Conservation (phyloP, 2,329 filamentous ascomycete genomes). For the Eutypa lata region DNA sequence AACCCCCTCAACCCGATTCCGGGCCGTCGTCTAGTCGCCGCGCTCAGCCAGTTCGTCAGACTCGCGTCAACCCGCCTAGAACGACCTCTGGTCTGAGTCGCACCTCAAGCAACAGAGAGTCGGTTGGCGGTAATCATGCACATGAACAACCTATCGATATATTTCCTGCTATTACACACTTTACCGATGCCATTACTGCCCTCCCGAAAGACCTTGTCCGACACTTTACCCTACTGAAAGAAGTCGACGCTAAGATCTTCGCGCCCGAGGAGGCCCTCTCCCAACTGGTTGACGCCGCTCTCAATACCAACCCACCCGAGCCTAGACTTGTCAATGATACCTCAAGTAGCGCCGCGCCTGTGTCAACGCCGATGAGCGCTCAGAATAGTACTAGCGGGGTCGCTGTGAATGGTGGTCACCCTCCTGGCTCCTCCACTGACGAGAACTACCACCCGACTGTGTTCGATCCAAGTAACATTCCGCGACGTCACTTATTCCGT, state of each 20-base stretch:
- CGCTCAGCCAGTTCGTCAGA: slow-evolving; percentile 63
- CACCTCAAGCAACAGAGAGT: slow-evolving; percentile 40
- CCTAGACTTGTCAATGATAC: slow-evolving; percentile 42
- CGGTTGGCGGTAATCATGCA: slow-evolving; percentile 39
- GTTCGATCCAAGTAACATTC: slow-evolving; percentile 57
- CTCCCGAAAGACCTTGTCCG: slow-evolving; percentile 92
- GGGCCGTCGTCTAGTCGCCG: slow-evolving; percentile 48
- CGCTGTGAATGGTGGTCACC: slow-evolving; percentile 32
- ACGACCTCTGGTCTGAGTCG: slow-evolving; percentile 47
- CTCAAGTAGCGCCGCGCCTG: slow-evolving; percentile 37
- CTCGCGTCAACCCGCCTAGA: slow-evolving; percentile 62
- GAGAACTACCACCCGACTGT: slow-evolving; percentile 42
- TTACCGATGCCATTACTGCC: slow-evolving; percentile 88
- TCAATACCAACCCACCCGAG: slow-evolving; percentile 48
- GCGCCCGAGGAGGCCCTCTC: slow-evolving; percentile 80
- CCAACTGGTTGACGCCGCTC: slow-evolving; percentile 66
- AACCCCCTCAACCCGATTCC: slow-evolving; percentile 38
- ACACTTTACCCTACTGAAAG: slow-evolving; percentile 93
- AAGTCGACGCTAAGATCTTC: slow-evolving; percentile 96
- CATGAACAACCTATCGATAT: slow-evolving; percentile 63
- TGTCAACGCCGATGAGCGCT: slow-evolving; percentile 46
- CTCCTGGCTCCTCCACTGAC: slow-evolving; percentile 38
- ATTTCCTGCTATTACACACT: slow-evolving; percentile 67
- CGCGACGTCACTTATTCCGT: slow-evolving; percentile 71
- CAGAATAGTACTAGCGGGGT: slow-evolving; percentile 46